A percentile compares a stretch with the other conserved stretches of the same genome.
Conservation (phyloP, 2,329 filamentous ascomycete species). For the Xylaria sp. region DNA sequence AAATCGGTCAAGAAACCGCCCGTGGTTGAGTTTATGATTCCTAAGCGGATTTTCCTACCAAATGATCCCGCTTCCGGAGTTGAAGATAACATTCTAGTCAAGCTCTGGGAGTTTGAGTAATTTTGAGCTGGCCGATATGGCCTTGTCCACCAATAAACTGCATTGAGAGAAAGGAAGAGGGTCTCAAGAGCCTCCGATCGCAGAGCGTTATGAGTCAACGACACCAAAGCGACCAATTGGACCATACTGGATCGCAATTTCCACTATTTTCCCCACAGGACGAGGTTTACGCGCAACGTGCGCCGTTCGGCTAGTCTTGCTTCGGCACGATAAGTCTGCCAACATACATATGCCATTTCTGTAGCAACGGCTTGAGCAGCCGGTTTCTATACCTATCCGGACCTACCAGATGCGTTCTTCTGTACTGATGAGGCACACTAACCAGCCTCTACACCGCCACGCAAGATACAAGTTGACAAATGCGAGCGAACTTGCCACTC, state of each 20-base stretch:
- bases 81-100: slow-evolving; percentile 67
- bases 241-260: slow-evolving; percentile 22
- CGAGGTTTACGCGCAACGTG: slow-evolving; percentile 25
- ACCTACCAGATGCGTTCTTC: slow-evolving; percentile 16
- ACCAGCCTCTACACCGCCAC: slow-evolving; percentile 40
- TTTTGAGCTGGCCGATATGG: neutral
- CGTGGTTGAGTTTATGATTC: slow-evolving; percentile 93
- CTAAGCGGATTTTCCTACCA: slow-evolving; percentile 79
- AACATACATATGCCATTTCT: slow-evolving; percentile 33
- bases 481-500: slow-evolving; percentile 39
- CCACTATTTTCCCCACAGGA: slow-evolving; percentile 12
- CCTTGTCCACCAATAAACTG: slow-evolving; percentile 12
- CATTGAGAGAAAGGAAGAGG: slow-evolving; percentile 8
- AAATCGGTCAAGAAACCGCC: slow-evolving; percentile 88
- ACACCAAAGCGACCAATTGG: slow-evolving; percentile 23
- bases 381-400: slow-evolving; percentile 21
- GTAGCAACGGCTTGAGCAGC: slow-evolving; percentile 21
- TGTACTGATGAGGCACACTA: slow-evolving; percentile 15
- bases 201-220: slow-evolving; percentile 29
- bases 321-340: slow-evolving; percentile 19
- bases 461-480: slow-evolving; percentile 44
- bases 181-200: slow-evolving; percentile 22
- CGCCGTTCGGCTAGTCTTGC: slow-evolving; percentile 18
- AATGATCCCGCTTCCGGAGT: slow-evolving; percentile 60
- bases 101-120: slow-evolving; percentile 68